Base-by-base conservation (phyloP, 768 basidiomycete genomes). In the Tylopilus rubrobrunneus region DNA sequence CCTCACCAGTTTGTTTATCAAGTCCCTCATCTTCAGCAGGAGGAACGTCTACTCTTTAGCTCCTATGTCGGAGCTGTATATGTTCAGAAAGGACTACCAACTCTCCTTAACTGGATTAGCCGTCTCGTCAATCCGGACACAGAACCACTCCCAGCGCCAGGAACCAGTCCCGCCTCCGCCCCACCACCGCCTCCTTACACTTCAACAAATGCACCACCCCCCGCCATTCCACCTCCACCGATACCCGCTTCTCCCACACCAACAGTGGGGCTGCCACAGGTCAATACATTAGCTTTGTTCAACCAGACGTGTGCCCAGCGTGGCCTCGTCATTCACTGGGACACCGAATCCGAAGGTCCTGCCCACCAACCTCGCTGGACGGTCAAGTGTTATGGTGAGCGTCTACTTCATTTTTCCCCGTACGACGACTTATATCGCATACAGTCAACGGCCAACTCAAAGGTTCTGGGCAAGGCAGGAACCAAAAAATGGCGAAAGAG, bases 61-160 rank as follows among this genome's bases (percentile, higher is more conserved):
- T 78, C 79, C 19, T 87, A 86, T 57, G 72, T 87, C 12, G 87
- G 85, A 9, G 87, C 84, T n/a, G 67, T 85, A 12, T 84, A 79
- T 64, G 71, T 78, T n/a, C 78, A 80, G 48, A 78, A 74, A 50
- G 86, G 86, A 21, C 62, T 79, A 34, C 42, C 61, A 5, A 62
- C 66, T 7, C 73, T 87, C 46, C 75, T 82, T 61, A 60, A 67
- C 23, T 89, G 85, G 85, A 77, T 87, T 31, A 78, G 78, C 45
- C 72, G 72, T 49, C 72, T 86, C 27, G 72, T 87, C 47, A 78
- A 77, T 57, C 83, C 85, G 8, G 68, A 69, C 15, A 62, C 67
- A n/a, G 58, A 67, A 51, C 57, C 63, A 5, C 56, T 61, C 7
- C 39, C 58, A 1, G 59, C 55, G 25, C 65, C 65, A 31, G 68